Evolutionary conservation across 495 filamentous ascomycete species (phyloP), one percentile per base, ranked within the genome.

Genomic region (Trichoderma parareesei): DNA sequence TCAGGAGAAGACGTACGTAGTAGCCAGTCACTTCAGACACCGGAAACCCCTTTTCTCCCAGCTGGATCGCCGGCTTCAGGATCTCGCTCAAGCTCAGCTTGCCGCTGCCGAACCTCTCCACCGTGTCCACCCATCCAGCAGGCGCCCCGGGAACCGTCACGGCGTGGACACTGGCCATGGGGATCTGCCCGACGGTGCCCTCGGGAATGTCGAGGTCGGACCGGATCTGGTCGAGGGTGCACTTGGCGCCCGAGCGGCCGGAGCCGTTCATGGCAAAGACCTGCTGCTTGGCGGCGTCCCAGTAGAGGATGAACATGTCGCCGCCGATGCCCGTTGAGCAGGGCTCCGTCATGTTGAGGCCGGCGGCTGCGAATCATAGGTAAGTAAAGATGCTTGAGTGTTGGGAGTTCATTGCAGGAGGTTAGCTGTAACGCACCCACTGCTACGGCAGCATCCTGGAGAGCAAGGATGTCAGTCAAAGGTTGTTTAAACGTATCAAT

Each of bases 291-390:
- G 88, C 84, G 61, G 90, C 88, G 70, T 91, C 82, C 77, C 95
- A 98, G 82, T 87, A 98, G 10, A 98, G 87, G 73, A 91, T 96
- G 81, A 98, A 98, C 87, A 97, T 92, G 77, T 98, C 94, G 41
- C 94, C 94, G 65, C 95, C 94, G 67, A 98, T 97, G n/a, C 94
- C 94, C 3, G 94, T 98, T 0, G 88, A 92, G 48, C 87, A 84
- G 13, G 94, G 95, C 71, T 98, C 95, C 4, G 95, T 96, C 74
- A 98, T 86, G 76, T 97, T 97, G 37, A 98, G 76, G 38, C 84
- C 91, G 44, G 94, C 94, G 55, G 92, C 90, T 85, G 33, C 20
- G 14, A 57, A 62, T 44, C n/a, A 27, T 14, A 42, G 37, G 20
- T 49, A 0, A 48, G 42, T 62, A 8, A 62, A 7, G 33, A 14